Evolutionary conservation across 306 rosid genomes (phyloP), one percentile per base, ranked within the genome.

Genomic region (Trifolium dubium): DNA sequence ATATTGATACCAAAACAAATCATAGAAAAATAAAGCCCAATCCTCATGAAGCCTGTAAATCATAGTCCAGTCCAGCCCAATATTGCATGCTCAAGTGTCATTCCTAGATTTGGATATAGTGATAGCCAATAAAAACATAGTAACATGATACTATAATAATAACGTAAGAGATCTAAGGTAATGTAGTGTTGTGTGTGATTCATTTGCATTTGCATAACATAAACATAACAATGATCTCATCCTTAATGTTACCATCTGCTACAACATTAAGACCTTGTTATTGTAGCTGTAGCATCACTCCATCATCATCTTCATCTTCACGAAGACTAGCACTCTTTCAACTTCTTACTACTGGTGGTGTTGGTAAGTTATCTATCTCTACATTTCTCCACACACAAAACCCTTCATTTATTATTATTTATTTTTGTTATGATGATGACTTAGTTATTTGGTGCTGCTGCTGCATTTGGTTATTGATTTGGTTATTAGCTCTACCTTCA

Each of bases 401-500:
- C 69, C n/a, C 19, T 63, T 51, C n/a, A 37, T 14, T 32, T n/a
- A 32, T 56, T 28, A 23, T 2, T 29, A 28, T 59, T 28, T 8
- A 28, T 28, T 30, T 60, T 61, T 41, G 29, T 55, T 62, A 46
- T 14, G 18, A 69, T 7, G n/a, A n/a, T 49, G 50, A 53, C 44
- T 73, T 63, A 19, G 49, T 82, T 78, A 9, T 60, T 19, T 60
- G 40, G 19, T 55, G 17, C 19, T 74, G 67, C 44, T 74, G 28
- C 64, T 69, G 60, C 74, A 59, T 77, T 77, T 66, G 73, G 77
- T 68, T 50, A 50, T 50, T 50, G 31, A 23, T 54, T 54, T 56
- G n/a, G 35, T 56, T 77, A 55, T 69, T 44, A 93, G 97, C 81
- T 80, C 65, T 84, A 44, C 89, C 94, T 43, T 89, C 92, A 41